phyloP scores from a whole-genome alignment of 2,329 filamentous ascomycete species.

The Aspergillus awamori region DNA sequence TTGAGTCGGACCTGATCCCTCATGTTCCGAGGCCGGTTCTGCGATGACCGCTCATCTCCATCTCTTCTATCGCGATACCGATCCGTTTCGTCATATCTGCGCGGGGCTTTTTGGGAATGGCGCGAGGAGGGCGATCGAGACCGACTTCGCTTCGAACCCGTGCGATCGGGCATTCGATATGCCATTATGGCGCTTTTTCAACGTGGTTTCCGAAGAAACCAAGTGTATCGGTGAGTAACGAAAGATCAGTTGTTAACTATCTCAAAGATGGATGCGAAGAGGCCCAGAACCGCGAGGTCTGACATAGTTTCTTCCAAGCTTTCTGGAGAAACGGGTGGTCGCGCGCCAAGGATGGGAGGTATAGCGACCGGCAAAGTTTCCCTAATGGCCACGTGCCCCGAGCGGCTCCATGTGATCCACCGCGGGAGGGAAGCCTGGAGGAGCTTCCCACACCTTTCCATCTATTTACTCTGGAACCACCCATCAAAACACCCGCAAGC shows the following conservation, averaged over 20 bases:
- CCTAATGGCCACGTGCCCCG: constrained; percentile 23
- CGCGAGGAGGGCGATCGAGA: constrained; percentile 48
- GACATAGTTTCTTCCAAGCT: neutral
- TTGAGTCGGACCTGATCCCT: constrained; percentile 53
- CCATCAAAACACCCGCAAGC: neutral
- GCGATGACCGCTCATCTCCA: constrained; percentile 25
- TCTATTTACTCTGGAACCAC: neutral
- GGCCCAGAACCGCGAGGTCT: neutral
- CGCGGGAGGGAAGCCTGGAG: constrained; percentile 14
- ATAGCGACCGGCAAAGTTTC: constrained; percentile 30
- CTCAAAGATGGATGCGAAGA: neutral
- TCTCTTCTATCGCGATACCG: constrained; percentile 31
- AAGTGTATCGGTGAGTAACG: neutral
- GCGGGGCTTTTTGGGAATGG: constrained; percentile 41
- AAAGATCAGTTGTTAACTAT: neutral
- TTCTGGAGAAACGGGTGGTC: constrained; percentile 19
- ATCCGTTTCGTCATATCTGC: constrained; percentile 37
- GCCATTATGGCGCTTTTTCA: constrained; percentile 32
- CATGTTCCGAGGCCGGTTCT: constrained; percentile 35
- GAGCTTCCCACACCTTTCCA: constrained; percentile 10
- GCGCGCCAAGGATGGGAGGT: constrained; percentile 23
- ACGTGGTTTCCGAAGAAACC: neutral
- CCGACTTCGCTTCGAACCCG: constrained; percentile 43
- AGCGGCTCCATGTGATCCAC: constrained; percentile 9
- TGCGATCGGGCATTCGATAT: constrained; percentile 34